Base-by-base conservation (phyloP, 2,329 filamentous ascomycete genomes). In the Diaporthe sp. region DNA sequence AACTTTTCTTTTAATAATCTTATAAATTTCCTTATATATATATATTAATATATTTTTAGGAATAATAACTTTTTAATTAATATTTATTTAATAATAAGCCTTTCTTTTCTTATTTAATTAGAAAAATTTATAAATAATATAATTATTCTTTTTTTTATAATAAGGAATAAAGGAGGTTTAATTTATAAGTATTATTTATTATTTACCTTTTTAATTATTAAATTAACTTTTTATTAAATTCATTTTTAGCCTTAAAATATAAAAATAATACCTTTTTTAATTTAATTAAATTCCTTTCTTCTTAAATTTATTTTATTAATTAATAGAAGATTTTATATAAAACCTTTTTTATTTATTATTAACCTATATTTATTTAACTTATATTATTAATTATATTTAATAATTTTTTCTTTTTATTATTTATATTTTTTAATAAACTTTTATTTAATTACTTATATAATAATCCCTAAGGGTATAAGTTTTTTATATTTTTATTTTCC, bases 281-380 rank as follows among this genome's bases (percentile, higher is more conserved):
- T 15, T 15, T 42, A 42, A 49, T 49, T 49, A 49, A 49, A 19
- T 22, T 19, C 28, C 19, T 22, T 49, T 49, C n/a, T 49, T 7
- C n/a, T 22, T 19, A 19, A 3, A 19, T 49, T 49, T 49, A 19
- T 6, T 8, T 49, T 49, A 49, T 49, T 49, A 49, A 49, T 49
- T 15, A 7, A 7, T 49, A 19, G 1, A 49, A 22, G 4, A 19
- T 6, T 15, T 22, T 49, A 39, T 44, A 55, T 77, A 73, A 78
- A 79, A 65, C 81, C 62, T 71, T 25, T 74, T 44, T 44, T 57
- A 34, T 34, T 42, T 42, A 42, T 42, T 13, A 15, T 12, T 42
- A 42, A 42, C 2, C 1, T 13, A 13, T 42, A 42, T 3, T 4
- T 42, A 42, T 3, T 15, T 42, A 42, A 42, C 2, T 42, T 42